Base-by-base conservation (phyloP, 805 yeast genomes). In the Deakozyma indianensis region DNA sequence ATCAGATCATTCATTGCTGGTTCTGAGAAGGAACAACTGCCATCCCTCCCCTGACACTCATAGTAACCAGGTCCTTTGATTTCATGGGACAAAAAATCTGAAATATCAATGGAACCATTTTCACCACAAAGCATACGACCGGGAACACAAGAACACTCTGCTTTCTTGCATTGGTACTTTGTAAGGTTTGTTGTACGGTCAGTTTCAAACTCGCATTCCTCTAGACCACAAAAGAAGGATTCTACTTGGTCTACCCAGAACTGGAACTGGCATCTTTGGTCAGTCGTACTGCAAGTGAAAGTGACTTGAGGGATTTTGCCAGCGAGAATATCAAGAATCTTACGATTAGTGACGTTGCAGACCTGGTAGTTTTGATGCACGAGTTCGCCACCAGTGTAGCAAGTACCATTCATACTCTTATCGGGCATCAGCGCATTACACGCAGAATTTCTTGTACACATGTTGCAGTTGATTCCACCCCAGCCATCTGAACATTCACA, bases 1-100 rank as follows among this genome's bases (percentile, higher is more conserved):
- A 92, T 92, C 56, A 92, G 71, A 52, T 84, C 94, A 64, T 92
- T 84, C 96, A 92, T 90, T 45, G 92, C 80, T 41, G 98, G 97
- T 59, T 92, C 98, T 2, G 90, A 80, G 56, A 92, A 92, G 42
- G 69, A 69, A 65, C 98, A 92, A 41, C 69, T 63, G 38, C 70
- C 74, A 15, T 72, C 60, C 3, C 64, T 60, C 21, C 83, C 60
- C 59, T 86, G 84, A 65, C 98, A 92, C 2, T 77, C 65, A 56
- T 92, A 87, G 50, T 83, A 88, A 25, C 95, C 98, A 0, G 98
- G 98, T 1, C 98, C 98, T 32, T 67, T 68, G 49, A 92, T 87
- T 3, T 95, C 83, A 58, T 88, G 92, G 1, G 87, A 77, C 49
- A 92, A 69, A 61, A 94, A 92, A 46, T 90, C 97, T 1, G 94